Evolutionary conservation across 2,329 filamentous ascomycete species (phyloP), one percentile per base, ranked within the genome.

Genomic region (Colletotrichum chrysophilum): DNA sequence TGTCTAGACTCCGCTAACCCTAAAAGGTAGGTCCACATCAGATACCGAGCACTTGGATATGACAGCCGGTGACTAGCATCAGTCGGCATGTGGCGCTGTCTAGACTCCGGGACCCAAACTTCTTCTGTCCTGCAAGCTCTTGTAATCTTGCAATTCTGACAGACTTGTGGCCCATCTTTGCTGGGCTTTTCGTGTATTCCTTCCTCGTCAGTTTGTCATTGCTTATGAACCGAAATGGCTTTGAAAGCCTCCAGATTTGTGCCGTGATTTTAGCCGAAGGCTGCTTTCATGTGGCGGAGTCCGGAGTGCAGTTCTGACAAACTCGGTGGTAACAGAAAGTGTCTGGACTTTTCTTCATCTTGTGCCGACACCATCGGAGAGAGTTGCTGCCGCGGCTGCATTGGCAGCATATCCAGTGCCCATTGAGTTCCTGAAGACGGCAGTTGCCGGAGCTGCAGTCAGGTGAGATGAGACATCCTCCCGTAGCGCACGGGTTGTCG

Each of bases 291-390:
- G 58, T 58, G 48, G 26, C 30, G 24, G 38, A 28, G 73, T 89
- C 86, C 13, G 84, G 75, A 60, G 81, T 82, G 75, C 89, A 90
- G 5, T 78, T 78, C 52, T 82, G 80, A 78, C 89, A 91, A 66
- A 89, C 85, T n/a, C 82, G 81, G 74, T 91, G 89, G 76, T 89
- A 89, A 80, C 89, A 91, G 60, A 89, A 87, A 2, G 87, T 88
- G 76, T 90, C 86, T 12, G 88, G 87, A 75, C 87, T 86, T 14
- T 83, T 84, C 69, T 82, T 84, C 84, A 87, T 86, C 69, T 82
- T 85, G 75, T 88, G 86, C 38, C 85, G 81, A 77, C 89, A 90
- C 82, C 83, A 87, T 26, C 83, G 82, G 64, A 85, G 85, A 6
- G 83, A 81, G 74, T 91, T 91, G 7, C 83, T 86, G 8, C 87